Base-by-base conservation (phyloP, 495 filamentous ascomycete species). In the Cryomyces minteri region DNA sequence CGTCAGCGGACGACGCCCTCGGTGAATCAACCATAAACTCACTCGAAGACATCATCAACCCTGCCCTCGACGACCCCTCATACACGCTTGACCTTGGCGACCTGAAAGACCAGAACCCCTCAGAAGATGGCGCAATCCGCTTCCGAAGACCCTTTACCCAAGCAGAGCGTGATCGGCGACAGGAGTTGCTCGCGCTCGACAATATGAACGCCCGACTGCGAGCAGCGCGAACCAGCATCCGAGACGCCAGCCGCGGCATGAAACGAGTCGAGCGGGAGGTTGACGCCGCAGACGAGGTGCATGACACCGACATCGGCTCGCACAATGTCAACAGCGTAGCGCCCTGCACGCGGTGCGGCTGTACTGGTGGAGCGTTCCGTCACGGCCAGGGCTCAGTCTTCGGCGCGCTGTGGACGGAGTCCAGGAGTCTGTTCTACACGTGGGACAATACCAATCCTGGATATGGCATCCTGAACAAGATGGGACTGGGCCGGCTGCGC, bases 11-110 rank as follows among this genome's bases (percentile, higher is more conserved):
- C 32, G 59, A 66, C 12, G 50, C 55, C 2, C 56, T 71, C 8
- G 73, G 75, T 29, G 74, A 80, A 32, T 70, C 73, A 43, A 80
- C 75, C 0, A 70, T 82, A 39, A 66, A 76, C 41, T 80, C 74
- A 29, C 66, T 81, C 2, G 69, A 79, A 49, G 65, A 69, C 14
- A 61, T 81, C 9, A 56, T 79, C 33, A 57, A 48, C 10, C 49
- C 54, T 0, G 8, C 34, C 30, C 36, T 32, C 32, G 55, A 58
- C 4, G 39, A 49, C 25, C 49, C 48, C 34, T 9, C 9, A 10
- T 9, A 38, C 34, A 38, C 9, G 9, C 34, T 36, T 2, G 38
- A 45, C 10, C 34, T 31, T 10, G 12, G 14, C 5, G 31, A 37
- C 1, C n/a, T 39, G 8, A 28, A 33, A 31, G 38, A 40, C 14